Conservation (phyloP, 306 rosid genomes). For the Senna siamea region DNA sequence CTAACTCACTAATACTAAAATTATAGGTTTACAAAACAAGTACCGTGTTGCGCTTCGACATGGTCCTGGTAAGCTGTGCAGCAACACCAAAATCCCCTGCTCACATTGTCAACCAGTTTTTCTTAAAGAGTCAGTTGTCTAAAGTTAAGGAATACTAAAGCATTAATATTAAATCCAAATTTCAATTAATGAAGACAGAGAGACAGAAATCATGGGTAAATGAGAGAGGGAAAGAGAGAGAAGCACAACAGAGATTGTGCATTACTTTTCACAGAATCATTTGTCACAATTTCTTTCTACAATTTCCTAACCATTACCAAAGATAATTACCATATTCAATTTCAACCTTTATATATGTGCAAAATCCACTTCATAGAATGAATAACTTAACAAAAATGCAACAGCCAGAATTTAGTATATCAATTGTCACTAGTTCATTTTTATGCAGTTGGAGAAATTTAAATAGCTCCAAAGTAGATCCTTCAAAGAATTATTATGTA, state of each 20-base stretch:
- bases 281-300: slow-evolving; percentile 7
- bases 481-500: no score
- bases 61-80: slow-evolving; percentile 97
- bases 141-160: slow-evolving; percentile 24
- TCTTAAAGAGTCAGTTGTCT: slow-evolving; percentile 30
- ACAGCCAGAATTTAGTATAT: background rate
- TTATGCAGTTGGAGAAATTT: background rate
- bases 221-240: slow-evolving; percentile 1
- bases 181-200: slow-evolving; percentile 28
- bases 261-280: background rate
- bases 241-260: slow-evolving; percentile 4
- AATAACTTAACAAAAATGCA: slow-evolving; percentile 31
- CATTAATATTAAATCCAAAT: slow-evolving; percentile 28
- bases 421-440: slow-evolving; percentile 9
- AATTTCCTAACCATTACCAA: background rate
- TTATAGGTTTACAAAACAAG: slow-evolving; percentile 25
- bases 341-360: background rate
- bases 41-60: slow-evolving; percentile 99
- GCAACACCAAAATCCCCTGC: slow-evolving; percentile 99
- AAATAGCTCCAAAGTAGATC: background rate
- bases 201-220: slow-evolving; percentile 1
- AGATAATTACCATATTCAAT: slow-evolving; percentile 1
- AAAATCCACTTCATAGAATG: slow-evolving; percentile 22
- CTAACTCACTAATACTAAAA: slow-evolving; percentile 25
- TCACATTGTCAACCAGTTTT: slow-evolving; percentile 40